phyloP scores from a whole-genome alignment of 306 rosid genomes.

The Cicer bijugum region DNA sequence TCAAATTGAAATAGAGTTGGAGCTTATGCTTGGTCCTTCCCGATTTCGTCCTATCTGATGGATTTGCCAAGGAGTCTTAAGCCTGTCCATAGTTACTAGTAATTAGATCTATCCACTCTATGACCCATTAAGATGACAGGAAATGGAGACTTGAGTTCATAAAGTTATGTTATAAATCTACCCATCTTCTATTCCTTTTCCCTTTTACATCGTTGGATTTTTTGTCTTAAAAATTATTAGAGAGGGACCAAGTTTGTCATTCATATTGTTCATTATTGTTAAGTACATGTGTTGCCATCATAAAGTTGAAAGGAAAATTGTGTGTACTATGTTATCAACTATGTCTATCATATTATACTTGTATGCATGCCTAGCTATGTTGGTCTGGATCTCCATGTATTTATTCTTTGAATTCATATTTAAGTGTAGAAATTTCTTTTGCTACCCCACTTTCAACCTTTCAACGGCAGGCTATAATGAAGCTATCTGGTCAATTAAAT shows the following conservation, averaged over 20 bases:
- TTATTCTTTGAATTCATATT: slow-evolving; percentile 22
- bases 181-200: slow-evolving; percentile 3
- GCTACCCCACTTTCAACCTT: slow-evolving; percentile 34
- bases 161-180: background rate
- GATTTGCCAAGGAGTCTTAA: slow-evolving; percentile 22
- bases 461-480: slow-evolving; percentile 65
- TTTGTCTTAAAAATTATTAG: background rate
- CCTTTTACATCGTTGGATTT: background rate
- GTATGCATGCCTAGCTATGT: slow-evolving; percentile 17
- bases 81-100: background rate
- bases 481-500: slow-evolving; percentile 57
- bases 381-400: slow-evolving; percentile 32
- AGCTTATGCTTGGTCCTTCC: slow-evolving; percentile 8
- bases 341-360: too few species aligned
- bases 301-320: slow-evolving; percentile 18
- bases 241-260: background rate
- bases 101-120: slow-evolving; percentile 3
- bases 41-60: background rate
- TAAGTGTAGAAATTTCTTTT: slow-evolving; percentile 14
- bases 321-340: background rate
- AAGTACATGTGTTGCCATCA: slow-evolving; percentile 4
- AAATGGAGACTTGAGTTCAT: slow-evolving; percentile 2
- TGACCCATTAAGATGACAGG: slow-evolving; percentile 10
- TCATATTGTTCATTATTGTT: slow-evolving; percentile 8
- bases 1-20: slow-evolving; percentile 5